phyloP scores from a whole-genome alignment of 1,139 yeast species.

The Suhomyces maxii region DNA sequence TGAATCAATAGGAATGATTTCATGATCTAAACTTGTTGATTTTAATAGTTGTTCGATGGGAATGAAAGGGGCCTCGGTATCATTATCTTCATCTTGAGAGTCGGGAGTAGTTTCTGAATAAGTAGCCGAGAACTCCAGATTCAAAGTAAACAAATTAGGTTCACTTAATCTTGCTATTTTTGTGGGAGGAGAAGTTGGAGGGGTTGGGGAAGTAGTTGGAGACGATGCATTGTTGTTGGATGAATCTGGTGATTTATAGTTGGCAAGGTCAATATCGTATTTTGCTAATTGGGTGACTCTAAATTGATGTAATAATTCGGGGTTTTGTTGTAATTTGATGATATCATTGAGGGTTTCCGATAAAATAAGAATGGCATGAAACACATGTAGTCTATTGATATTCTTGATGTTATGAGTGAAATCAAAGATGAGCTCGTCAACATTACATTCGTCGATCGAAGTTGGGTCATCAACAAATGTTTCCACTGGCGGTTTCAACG shows the following conservation, averaged over 20 bases:
- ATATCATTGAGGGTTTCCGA: constrained; percentile 34
- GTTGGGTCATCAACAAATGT: constrained; percentile 48
- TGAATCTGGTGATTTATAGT: neutral
- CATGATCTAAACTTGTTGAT: constrained; percentile 16
- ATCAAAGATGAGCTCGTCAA: constrained; percentile 40
- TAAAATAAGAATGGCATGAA: constrained; percentile 39
- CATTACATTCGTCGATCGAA: constrained; percentile 33
- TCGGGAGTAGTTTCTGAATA: constrained; percentile 15
- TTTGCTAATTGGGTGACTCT: constrained; percentile 29
- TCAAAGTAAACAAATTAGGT: constrained; percentile 1
- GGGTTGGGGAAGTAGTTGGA: constrained; percentile 9
- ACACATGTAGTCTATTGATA: constrained; percentile 36
- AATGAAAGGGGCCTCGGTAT: constrained; percentile 14
- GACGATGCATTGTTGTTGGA: neutral
- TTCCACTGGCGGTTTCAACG: constrained; percentile 40
- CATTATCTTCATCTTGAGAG: constrained; percentile 11
- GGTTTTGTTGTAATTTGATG: constrained; percentile 30
- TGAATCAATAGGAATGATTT: constrained; percentile 19
- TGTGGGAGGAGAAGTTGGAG: constrained; percentile 24
- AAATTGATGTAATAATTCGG: constrained; percentile 26
- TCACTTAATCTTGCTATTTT: constrained; percentile 17
- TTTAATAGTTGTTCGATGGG: constrained; percentile 28
- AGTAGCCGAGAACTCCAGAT: neutral
- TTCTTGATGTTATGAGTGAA: constrained; percentile 31
- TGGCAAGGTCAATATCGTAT: constrained; percentile 13